Base-by-base conservation (phyloP, 805 yeast species). In the Candida koratica region DNA sequence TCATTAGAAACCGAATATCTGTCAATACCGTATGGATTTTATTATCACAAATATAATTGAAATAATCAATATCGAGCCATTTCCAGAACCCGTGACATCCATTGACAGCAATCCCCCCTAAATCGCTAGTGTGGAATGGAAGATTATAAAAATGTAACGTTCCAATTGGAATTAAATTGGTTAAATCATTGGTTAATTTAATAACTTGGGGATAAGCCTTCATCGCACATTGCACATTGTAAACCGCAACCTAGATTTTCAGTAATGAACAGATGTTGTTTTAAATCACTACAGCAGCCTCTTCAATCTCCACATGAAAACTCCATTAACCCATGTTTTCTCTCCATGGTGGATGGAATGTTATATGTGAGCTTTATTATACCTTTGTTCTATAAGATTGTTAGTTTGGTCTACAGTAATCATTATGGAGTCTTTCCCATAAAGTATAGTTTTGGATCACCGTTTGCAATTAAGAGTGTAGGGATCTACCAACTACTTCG, bases 31-130 rank as follows among this genome's bases (percentile, higher is more conserved):
- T 43, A 47, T 53, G 39, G 14, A 65, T 24, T 33, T 34, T 22
- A 30, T 33, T 36, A n/a, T 41, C 37, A 37, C 35, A 27, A 43
- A 46, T 14, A 32, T 28, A 15, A 32, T 42, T 35, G 4, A 64
- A 51, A 41, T 48, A 60, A 12, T 73, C 73, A 7, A 73, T 58
- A 42, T 76, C 78, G 11, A 76, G 55, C 84, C 84, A 78, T 33
- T 32, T 47, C 84, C 84, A 79, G 15, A 15, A 17, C n/a, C 9
- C 12, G 5, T 10, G 9, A 19, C 18, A n/a, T 19, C 67, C 47
- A 61, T 22, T 27, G 12, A 17, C 18, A 14, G 27, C 20, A 9
- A 60, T 22, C 0, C 71, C 73, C 3, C 54, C 49, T 17, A 53
- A 39, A 22, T 60, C 60, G 10, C 62, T 55, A 0, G 62, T 57